phyloP scores from a whole-genome alignment of 164 flowering plant genomes.

The Nelumbo lutea region DNA sequence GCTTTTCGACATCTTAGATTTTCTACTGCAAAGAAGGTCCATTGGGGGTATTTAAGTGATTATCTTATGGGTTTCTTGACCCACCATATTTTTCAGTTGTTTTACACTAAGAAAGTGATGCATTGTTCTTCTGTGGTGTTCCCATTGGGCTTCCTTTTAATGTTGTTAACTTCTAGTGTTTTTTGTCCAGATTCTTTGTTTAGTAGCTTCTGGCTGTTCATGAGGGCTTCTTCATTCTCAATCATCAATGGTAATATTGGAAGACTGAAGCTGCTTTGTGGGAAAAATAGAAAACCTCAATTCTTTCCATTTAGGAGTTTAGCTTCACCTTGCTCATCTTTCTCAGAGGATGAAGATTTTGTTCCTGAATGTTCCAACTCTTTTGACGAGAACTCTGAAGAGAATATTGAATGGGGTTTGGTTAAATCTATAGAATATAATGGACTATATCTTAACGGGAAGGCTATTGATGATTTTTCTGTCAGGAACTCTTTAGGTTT shows the following conservation, averaged over 20 bases:
- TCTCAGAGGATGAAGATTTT: conserved; percentile 4
- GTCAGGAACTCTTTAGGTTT: background rate
- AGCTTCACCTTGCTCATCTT: conserved; percentile 1
- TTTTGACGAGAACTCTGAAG: background rate
- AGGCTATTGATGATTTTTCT: background rate
- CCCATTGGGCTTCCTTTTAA: background rate
- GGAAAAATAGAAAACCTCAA: background rate
- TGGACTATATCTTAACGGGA: background rate
- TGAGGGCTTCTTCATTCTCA: conserved; percentile 11
- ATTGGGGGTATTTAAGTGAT: no score
- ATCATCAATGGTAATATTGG: conserved; percentile 1
- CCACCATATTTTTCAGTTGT: no score
- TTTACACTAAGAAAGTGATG: no score
- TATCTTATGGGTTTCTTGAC: no score
- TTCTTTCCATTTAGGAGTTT: conserved; percentile 9
- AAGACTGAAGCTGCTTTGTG: background rate
- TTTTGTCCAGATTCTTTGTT: conserved; percentile 2
- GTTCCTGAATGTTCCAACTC: background rate
- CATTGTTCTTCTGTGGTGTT: no score
- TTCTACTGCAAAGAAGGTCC: no score
- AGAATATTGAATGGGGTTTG: background rate
- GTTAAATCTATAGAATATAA: background rate
- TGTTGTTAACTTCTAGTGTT: background rate
- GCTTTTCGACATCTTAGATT: no score
- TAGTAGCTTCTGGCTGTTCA: conserved; percentile 5